Base-by-base conservation (phyloP, 352 stramenopile genomes). In the Aphanomyces astaci region DNA sequence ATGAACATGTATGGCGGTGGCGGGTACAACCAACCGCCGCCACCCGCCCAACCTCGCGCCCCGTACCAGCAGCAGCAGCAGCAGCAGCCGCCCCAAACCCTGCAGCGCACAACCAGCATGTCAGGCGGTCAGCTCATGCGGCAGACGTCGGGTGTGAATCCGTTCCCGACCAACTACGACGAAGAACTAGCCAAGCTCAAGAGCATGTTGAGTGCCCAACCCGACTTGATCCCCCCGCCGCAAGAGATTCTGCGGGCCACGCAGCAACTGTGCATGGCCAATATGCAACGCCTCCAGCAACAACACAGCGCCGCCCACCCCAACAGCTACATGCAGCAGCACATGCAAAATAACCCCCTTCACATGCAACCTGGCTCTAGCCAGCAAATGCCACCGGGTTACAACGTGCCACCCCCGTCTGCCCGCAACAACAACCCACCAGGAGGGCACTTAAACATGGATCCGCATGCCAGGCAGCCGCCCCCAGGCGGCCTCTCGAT, bases 161-260 rank as follows among this genome's bases (percentile, higher is more conserved):
- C 36, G 15, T 68, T 59, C 22, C 62, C 62, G 7, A 88, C 85
- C 27, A 86, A 79, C 9, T 94, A 93, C 63, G 87, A 94, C 60
- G 84, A 95, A 69, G 87, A 95, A 68, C 89, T 92, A 70, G 84
- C 87, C 65, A 78, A 86, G 22, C 82, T 95, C 40, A 93, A 92
- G 74, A 86, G 85, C 43, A 93, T 93, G 87, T 90, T 94, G 78
- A 90, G 89, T 78, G 83, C 92, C 70, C 87, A 95, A 53, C 81
- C 82, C 1, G 87, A 95, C 64, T 68, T 93, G 69, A 95, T 95
- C 59, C 84, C 87, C 4, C 87, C 87, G 13, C 87, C 87, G 32
- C 88, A 91, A 82, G 87, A 95, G 64, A 85, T 95, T 33, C 74
- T 95, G 36, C 87, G 84, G 24, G 92, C 94, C 11, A 80, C 65